phyloP scores from a whole-genome alignment of 495 filamentous ascomycete species.

The Aspergillus incahuasiensis region DNA sequence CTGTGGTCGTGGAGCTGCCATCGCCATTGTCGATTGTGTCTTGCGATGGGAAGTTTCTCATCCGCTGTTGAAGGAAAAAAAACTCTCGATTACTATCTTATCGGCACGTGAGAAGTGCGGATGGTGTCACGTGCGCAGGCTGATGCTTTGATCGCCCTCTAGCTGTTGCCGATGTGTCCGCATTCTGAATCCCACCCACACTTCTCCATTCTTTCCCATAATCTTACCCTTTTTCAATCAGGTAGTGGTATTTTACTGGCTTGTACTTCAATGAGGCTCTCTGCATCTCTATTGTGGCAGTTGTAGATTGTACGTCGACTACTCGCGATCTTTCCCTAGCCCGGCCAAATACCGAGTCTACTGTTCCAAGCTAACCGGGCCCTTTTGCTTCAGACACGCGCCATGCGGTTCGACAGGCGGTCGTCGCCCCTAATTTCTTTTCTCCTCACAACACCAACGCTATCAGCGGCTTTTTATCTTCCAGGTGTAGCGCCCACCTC shows the following conservation, averaged over 20 bases:
- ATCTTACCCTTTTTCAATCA: background rate
- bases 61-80: conserved; percentile 16
- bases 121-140: conserved; percentile 17
- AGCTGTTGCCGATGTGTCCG: conserved; percentile 3
- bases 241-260: background rate
- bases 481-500: conserved; percentile 94
- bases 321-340: conserved; percentile 8
- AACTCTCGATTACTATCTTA: conserved; percentile 30
- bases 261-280: conserved; percentile 10
- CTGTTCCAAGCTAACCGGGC: conserved; percentile 15
- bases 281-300: conserved; percentile 12
- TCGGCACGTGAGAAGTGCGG: conserved; percentile 33
- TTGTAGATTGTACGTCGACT: conserved; percentile 20
- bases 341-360: conserved; percentile 8
- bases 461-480: conserved; percentile 83
- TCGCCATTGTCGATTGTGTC: conserved; percentile 21
- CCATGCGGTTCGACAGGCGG: conserved; percentile 38
- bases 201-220: background rate
- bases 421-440: conserved; percentile 24
- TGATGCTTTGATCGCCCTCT: background rate
- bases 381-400: conserved; percentile 19
- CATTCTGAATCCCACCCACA: background rate
- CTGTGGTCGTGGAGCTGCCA: conserved; percentile 19
- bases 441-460: conserved; percentile 33
- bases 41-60: conserved; percentile 6